Base-by-base conservation (phyloP, 2,329 filamentous ascomycete species). In the Zasmidium citrigriseum region DNA sequence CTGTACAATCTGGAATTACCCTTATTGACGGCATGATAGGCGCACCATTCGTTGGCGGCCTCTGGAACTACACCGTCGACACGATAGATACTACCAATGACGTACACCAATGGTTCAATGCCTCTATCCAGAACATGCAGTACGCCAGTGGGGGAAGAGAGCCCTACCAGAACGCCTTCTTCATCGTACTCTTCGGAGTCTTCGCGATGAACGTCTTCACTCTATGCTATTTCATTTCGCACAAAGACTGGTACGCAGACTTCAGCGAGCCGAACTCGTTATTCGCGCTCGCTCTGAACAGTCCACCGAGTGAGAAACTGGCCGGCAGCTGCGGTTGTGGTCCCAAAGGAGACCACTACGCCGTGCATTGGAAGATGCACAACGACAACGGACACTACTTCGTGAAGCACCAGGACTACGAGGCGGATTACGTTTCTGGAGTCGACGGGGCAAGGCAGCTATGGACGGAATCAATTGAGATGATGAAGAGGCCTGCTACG, bases 191-290 rank as follows among this genome's bases (percentile, higher is more conserved):
- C 0, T 68, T 82, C 1, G 73, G 86, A 14, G 86, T 89, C 1
- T 89, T 91, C 66, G 62, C 83, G 21, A 84, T 89, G 66, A 92
- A 90, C 69, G 59, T 87, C 23, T 76, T 87, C 41, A 89, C 88
- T 57, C 75, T 91, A 0, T 67, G 77, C 1, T 91, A 91, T 73
- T 80, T 88, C 62, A 70, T 88, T 52, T 68, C 83, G 48, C 78
- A 84, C 54, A 82, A 63, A 69, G 83, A 84, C 0, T 81, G 90
- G 21, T 84, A 93, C 7, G 92, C 88, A 0, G 90, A 93, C 75
- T 92, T 89, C 68, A 89, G 86, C 0, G 89, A 93, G 67, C 88
- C 89, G 0, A 85, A 88, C 54, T 92, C 12, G n/a, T 46, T 55
- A 9, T 68, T 70, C 52, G 58, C 63, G 0, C 52, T 70, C 5